Evolutionary conservation across 2,329 filamentous ascomycete genomes (phyloP), one percentile per base, ranked within the genome.

Genomic region (Colletotrichum coccodes): DNA sequence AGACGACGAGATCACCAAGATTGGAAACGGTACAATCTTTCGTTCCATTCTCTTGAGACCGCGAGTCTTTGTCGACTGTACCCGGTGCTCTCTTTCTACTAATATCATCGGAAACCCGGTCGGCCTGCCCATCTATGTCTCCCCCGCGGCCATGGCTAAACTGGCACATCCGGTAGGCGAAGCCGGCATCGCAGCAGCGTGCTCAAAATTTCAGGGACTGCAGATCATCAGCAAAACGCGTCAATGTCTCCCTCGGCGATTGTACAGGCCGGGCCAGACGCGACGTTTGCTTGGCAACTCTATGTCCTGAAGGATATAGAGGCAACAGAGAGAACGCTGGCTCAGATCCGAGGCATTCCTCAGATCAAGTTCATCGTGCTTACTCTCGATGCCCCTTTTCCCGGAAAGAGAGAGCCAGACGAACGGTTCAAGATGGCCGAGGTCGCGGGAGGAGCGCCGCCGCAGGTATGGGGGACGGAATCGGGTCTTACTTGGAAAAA

Each of bases 151-250:
- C 40, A 94, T 95, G 91, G 92, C 93, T 11, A 88, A 93, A 26
- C 85, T 96, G 9, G 92, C 89, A 0, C 91, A 95, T 77, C 89
- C 92, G 2, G 88, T 89, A 61, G 93, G 92, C 64, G 94, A 97
- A 81, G 86, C 87, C 52, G 93, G 92, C 36, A 94, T 96, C 64
- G 93, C 92, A 2, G 84, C 88, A 66, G 94, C 92, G 1, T 91
- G 91, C 70, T 87, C 88, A 21, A 85, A 85, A 50, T 93, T 91
- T 76, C 91, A 91, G 44, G 90, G 90, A 3, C 84, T 94, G 79
- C 94, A 96, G 76, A 85, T 94, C 57, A 91, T 97, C 60, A 91
- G 90, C 61, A 94, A 95, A 97, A 96, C 78, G 92, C 94, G 0
- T 92, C 89, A 42, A 92, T 94, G 89, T 94, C 91, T 1, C 92